phyloP scores from a whole-genome alignment of 2,329 filamentous ascomycete genomes.

The Cladorrhinum sp. region DNA sequence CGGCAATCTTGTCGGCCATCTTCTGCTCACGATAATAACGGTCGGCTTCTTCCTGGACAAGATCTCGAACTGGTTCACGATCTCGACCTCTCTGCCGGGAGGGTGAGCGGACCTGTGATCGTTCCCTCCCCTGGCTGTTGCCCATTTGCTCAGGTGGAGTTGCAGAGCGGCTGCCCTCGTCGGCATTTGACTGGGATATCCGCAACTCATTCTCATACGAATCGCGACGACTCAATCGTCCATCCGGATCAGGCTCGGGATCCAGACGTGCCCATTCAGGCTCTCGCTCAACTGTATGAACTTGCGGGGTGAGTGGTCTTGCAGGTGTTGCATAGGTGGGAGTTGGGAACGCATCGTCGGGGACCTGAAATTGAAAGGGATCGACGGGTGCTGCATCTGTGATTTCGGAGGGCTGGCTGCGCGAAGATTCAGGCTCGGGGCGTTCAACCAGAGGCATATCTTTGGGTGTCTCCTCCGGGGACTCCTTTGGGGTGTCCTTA shows the following conservation, averaged over 20 bases:
- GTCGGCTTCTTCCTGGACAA: slow-evolving; percentile 56
- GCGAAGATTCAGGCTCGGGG: slow-evolving; percentile 7
- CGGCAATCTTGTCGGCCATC: slow-evolving; percentile 51
- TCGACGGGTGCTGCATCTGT: slow-evolving; percentile 39
- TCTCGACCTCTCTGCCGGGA: slow-evolving; percentile 32
- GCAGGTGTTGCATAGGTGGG: slow-evolving; percentile 39
- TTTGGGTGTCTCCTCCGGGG: neutral
- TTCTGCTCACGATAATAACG: slow-evolving; percentile 54
- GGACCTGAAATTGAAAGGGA: slow-evolving; percentile 58
- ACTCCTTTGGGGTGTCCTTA: neutral
- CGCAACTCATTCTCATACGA: slow-evolving; percentile 45
- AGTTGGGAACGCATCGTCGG: slow-evolving; percentile 50
- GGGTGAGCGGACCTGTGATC: slow-evolving; percentile 27
- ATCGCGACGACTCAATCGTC: slow-evolving; percentile 48
- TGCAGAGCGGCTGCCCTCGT: slow-evolving; percentile 45
- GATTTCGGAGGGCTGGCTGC: slow-evolving; percentile 1
- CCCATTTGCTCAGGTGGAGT: slow-evolving; percentile 43
- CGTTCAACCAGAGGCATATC: neutral
- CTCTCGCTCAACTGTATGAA: slow-evolving; percentile 54
- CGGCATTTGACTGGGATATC: slow-evolving; percentile 43
- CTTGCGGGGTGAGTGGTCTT: slow-evolving; percentile 46
- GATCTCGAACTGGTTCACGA: slow-evolving; percentile 27
- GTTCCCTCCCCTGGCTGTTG: slow-evolving; percentile 39
- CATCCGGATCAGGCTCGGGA: slow-evolving; percentile 17
- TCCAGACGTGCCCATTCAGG: slow-evolving; percentile 44